Evolutionary conservation across 2,329 filamentous ascomycete species (phyloP).

Genomic region (Fusarium xyrophilum): DNA sequence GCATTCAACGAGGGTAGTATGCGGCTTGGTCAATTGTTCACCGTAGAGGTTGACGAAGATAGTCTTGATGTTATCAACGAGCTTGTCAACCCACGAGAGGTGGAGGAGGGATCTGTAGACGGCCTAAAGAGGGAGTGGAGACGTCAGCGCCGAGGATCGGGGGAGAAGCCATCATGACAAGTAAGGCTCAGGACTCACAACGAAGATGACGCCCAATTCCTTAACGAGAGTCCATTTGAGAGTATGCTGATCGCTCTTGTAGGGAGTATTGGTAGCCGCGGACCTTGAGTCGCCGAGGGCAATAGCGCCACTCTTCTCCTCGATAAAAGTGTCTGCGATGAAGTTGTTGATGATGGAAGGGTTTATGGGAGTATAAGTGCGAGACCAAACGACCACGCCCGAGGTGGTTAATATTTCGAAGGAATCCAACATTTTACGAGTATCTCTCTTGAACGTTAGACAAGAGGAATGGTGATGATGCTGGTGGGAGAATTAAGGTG

Average conservation of each 20-base stretch:
- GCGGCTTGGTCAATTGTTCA: conserved; percentile 81
- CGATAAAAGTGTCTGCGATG: conserved; percentile 96
- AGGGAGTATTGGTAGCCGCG: conserved; percentile 72
- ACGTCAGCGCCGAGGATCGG: conserved; percentile 37
- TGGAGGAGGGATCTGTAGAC: conserved; percentile 96
- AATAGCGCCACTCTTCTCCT: conserved; percentile 77
- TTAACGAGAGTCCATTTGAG: conserved; percentile 93
- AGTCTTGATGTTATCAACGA: conserved; percentile 92
- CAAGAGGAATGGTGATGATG: conserved; percentile 8
- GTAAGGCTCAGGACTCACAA: conserved; percentile 60
- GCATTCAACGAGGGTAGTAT: conserved; percentile 81
- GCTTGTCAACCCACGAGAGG: conserved; percentile 94
- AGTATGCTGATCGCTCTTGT: conserved; percentile 91
- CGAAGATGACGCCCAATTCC: conserved; percentile 93
- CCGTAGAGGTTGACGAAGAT: conserved; percentile 92
- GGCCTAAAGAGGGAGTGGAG: conserved; percentile 63
- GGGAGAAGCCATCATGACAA: conserved; percentile 32
- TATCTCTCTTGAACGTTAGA: conserved; percentile 12
- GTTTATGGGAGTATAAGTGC: conserved; percentile 80
- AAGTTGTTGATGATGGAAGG: conserved; percentile 89
- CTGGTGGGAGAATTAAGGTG: conserved; percentile 18
- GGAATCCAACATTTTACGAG: conserved; percentile 79
- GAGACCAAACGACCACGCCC: conserved; percentile 96
- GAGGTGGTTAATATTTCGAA: conserved; percentile 97
- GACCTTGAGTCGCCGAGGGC: conserved; percentile 66